Evolutionary conservation across 2,329 filamentous ascomycete species (phyloP).

Genomic region (Xylariales sp.): DNA sequence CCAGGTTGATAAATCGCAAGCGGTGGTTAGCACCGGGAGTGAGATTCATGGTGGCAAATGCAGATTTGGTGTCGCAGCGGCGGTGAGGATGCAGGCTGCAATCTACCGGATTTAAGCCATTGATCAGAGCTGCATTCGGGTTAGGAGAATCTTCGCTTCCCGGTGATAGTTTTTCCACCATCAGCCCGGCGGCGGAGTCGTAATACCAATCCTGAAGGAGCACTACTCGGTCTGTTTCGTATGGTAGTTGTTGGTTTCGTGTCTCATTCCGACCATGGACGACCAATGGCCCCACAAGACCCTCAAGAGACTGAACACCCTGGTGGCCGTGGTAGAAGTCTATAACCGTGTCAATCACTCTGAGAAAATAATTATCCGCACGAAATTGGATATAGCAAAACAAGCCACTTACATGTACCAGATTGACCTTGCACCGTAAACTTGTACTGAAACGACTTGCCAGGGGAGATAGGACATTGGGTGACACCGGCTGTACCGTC

Average conservation of each 20-base stretch:
- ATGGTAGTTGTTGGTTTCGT: constrained; percentile 43
- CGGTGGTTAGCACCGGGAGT: constrained; percentile 56
- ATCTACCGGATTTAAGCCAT: constrained; percentile 35
- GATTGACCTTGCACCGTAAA: constrained; percentile 55
- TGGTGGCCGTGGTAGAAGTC: constrained; percentile 46
- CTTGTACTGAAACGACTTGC: constrained; percentile 59
- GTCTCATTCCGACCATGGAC: constrained; percentile 54
- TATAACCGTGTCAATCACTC: no score
- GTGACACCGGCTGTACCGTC: constrained; percentile 66
- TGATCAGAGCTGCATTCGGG: constrained; percentile 41
- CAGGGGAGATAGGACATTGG: constrained; percentile 63
- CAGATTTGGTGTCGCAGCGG: constrained; percentile 37
- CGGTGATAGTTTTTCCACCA: constrained; percentile 32
- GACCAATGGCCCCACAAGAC: constrained; percentile 61
- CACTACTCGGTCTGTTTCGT: constrained; percentile 56
- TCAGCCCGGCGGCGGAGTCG: constrained; percentile 36
- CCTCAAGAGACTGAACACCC: constrained; percentile 60
- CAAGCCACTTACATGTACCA: constrained; percentile 30
- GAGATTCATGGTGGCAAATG: constrained; percentile 38
- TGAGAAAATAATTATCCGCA: no score
- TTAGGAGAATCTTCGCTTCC: constrained; percentile 37
- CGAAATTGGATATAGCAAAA: no score
- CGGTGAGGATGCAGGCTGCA: constrained; percentile 32
- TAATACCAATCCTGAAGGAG: constrained; percentile 69
- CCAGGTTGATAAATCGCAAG: constrained; percentile 65